Conservation (phyloP, 1,284 basidiomycete species). For the Cryptococcus sp. region DNA sequence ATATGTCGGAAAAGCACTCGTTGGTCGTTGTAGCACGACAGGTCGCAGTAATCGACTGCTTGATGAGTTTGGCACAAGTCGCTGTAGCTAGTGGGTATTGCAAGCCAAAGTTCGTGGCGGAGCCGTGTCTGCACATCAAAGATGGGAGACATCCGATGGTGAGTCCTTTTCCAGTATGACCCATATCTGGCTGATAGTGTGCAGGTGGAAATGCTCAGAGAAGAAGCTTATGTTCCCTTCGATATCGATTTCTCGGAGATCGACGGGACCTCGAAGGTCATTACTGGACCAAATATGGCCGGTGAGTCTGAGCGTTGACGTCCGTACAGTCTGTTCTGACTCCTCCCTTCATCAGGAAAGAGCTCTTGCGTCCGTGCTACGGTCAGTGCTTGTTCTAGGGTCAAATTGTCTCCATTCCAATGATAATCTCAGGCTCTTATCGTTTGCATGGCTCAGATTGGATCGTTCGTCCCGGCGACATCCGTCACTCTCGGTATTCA, state of each 20-base stretch:
- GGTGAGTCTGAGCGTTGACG: slow-evolving; percentile 35
- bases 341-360: slow-evolving; percentile 25
- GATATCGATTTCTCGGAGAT: slow-evolving; percentile 43
- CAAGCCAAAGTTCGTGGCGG: slow-evolving; percentile 68
- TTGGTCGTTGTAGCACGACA: slow-evolving; percentile 65
- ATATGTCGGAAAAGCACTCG: slow-evolving; percentile 67
- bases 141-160: slow-evolving; percentile 68
- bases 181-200: slow-evolving; percentile 53
- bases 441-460: slow-evolving; percentile 53
- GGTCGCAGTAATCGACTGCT: slow-evolving; percentile 61
- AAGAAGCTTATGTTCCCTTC: slow-evolving; percentile 73
- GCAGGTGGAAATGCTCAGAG: slow-evolving; percentile 72
- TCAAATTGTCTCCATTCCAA: no score
- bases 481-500: slow-evolving; percentile 68
- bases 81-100: slow-evolving; percentile 47
- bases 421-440: slow-evolving; percentile 26
- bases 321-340: neutral
- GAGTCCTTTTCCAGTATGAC: slow-evolving; percentile 60
- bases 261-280: slow-evolving; percentile 62
- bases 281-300: slow-evolving; percentile 57
- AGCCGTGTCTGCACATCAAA: slow-evolving; percentile 49
- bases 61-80: slow-evolving; percentile 42
- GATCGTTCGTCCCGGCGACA: slow-evolving; percentile 60
- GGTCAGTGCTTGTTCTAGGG: slow-evolving; percentile 10
- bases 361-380: slow-evolving; percentile 43